Conservation (phyloP, 495 filamentous ascomycete genomes). For the Penicillium dipodomyicola region DNA sequence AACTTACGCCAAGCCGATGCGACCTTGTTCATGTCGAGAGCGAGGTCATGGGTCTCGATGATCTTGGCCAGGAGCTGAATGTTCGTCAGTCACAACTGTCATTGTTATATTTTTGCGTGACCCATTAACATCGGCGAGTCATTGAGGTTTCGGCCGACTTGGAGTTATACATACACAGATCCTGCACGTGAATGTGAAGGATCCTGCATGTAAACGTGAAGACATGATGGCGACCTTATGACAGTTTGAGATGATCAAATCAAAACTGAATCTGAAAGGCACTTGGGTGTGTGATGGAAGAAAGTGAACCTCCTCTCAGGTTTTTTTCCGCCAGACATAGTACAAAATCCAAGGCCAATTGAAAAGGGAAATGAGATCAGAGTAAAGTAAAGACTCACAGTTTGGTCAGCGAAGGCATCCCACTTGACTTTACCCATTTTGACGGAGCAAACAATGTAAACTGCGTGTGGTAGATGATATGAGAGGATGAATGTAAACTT, state of each 20-base stretch:
- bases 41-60: background rate
- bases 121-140: background rate
- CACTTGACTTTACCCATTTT: background rate
- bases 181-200: background rate
- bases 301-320: background rate
- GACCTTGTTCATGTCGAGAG: background rate
- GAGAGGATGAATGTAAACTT: background rate
- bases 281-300: background rate
- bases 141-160: background rate
- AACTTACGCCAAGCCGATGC: background rate
- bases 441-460: background rate
- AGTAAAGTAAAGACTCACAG: background rate
- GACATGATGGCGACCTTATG: too few species aligned
- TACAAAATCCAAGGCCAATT: background rate
- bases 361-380: background rate
- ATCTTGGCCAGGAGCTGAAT: background rate
- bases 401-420: background rate
- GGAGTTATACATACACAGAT: background rate
- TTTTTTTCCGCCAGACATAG: background rate
- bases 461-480: background rate
- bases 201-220: background rate
- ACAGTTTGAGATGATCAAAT: background rate
- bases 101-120: background rate
- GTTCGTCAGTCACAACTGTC: background rate
- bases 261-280: background rate